These are phyloP conservation scores for Sarocladiaceae sp. DNA, from an alignment of 2,329 filamentous ascomycete genomes.

Conservation along the genomic window DNA sequence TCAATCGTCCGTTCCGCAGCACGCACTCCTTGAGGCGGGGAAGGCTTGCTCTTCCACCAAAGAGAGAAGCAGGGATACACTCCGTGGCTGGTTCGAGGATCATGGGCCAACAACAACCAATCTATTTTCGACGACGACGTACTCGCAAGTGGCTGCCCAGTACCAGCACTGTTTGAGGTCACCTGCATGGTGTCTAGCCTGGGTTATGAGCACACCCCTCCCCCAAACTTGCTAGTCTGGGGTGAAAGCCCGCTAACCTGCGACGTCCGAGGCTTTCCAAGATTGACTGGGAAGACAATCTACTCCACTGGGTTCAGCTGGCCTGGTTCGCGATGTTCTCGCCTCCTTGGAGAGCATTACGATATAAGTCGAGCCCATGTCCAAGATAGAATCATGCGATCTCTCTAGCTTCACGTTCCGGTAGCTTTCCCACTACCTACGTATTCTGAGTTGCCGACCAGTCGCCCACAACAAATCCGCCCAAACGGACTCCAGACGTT, in stretches of 20 bases:
- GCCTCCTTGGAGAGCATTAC: not conserved
- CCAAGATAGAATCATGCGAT: too few species aligned
- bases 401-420: too few species aligned
- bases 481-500: not conserved
- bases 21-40: too few species aligned
- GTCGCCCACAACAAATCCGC: not conserved
- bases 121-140: not conserved
- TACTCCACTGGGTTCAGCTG: constrained; percentile 7
- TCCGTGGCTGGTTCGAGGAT: too few species aligned
- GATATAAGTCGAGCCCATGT: too few species aligned
- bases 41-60: too few species aligned
- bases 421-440: too few species aligned
- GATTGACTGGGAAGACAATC: constrained; percentile 3
- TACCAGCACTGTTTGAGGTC: constrained; percentile 6
- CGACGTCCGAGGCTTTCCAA: constrained; percentile 6
- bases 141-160: not conserved
- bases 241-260: constrained; percentile 1
- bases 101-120: not conserved
- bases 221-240: constrained; percentile 1
- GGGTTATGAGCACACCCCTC: not conserved
- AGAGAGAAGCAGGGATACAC: too few species aligned
- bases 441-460: too few species aligned
- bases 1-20: too few species aligned
- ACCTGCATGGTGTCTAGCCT: constrained; percentile 9
- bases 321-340: constrained; percentile 7